phyloP scores from a whole-genome alignment of 2,329 filamentous ascomycete genomes.

The Ophiosphaerella narmari region DNA sequence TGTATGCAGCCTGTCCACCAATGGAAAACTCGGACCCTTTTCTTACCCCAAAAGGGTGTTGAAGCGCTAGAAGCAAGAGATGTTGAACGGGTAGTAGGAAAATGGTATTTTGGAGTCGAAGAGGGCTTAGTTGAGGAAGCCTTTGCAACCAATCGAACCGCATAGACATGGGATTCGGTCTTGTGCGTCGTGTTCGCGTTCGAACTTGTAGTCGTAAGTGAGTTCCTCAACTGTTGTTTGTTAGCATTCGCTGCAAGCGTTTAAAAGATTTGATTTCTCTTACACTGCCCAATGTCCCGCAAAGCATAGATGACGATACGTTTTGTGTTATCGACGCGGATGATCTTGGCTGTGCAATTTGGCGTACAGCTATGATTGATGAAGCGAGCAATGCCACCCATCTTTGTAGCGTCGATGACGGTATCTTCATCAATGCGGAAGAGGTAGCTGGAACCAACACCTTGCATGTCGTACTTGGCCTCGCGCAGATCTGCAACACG shows the following conservation, averaged over 20 bases:
- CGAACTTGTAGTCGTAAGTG: conserved; percentile 99
- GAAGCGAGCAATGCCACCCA: conserved; percentile 95
- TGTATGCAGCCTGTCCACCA: conserved; percentile 7
- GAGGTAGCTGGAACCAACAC: conserved; percentile 94
- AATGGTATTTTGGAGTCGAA: neutral
- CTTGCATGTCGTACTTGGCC: conserved; percentile 88
- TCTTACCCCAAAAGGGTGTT: conserved; percentile 1
- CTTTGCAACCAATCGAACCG: conserved; percentile 94
- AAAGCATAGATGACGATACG: conserved; percentile 98
- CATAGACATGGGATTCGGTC: conserved; percentile 98
- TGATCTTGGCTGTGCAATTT: conserved; percentile 99
- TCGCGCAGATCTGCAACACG: conserved; percentile 97
- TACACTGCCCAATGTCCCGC: conserved; percentile 92
- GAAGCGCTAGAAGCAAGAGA: conserved; percentile 6
- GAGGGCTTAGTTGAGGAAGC: conserved; percentile 83
- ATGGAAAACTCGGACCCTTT: neutral
- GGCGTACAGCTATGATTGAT: conserved; percentile 99
- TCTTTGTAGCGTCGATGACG: conserved; percentile 97
- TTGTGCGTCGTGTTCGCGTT: conserved; percentile 90
- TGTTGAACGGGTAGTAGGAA: neutral
- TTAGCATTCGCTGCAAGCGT: conserved; percentile 24
- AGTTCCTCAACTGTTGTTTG: conserved; percentile 82
- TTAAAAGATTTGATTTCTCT: conserved; percentile 48
- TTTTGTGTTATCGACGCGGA: conserved; percentile 97
- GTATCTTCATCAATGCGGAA: conserved; percentile 98